Conservation (phyloP, 2,329 filamentous ascomycete species). For the Knufia fluminis region DNA sequence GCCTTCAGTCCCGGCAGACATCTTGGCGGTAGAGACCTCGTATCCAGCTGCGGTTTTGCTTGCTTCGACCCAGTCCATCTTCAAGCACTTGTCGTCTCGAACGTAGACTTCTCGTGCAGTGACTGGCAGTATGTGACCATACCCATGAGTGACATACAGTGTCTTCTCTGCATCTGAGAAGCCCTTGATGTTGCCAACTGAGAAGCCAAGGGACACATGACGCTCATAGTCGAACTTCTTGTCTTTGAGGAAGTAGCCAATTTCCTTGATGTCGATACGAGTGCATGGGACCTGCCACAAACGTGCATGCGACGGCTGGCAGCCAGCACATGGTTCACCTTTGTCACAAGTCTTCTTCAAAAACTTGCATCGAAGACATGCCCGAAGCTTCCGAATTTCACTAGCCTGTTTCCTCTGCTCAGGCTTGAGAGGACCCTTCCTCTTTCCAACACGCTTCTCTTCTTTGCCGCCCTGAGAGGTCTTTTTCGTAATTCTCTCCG, state of each 20-base stretch:
- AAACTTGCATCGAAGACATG: conserved; percentile 94
- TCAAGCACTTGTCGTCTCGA: conserved; percentile 83
- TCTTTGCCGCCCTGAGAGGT: conserved; percentile 61
- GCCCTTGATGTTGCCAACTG: conserved; percentile 90
- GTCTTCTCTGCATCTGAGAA: conserved; percentile 53
- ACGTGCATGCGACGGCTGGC: conserved; percentile 88
- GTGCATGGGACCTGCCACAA: conserved; percentile 98
- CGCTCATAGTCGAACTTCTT: conserved; percentile 97
- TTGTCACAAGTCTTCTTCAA: conserved; percentile 99
- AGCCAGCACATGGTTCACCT: conserved; percentile 89
- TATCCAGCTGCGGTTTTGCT: conserved; percentile 63
- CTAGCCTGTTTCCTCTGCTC: conserved; percentile 95
- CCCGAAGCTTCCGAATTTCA: conserved; percentile 89
- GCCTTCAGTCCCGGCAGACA: conserved; percentile 82
- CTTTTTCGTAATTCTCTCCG: conserved; percentile 77
- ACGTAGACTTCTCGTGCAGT: conserved; percentile 91
- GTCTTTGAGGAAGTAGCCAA: conserved; percentile 97
- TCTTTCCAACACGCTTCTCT: conserved; percentile 88
- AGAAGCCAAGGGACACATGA: conserved; percentile 77
- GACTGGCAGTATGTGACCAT: conserved; percentile 85
- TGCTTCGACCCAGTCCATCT: conserved; percentile 86
- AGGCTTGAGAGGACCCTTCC: conserved; percentile 79
- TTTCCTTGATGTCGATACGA: conserved; percentile 96
- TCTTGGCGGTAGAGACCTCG: conserved; percentile 75
- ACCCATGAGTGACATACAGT: conserved; percentile 94